These are phyloP conservation scores for Exophiala mesophila DNA, from an alignment of 2,329 filamentous ascomycete species.

Conservation along the genomic window DNA sequence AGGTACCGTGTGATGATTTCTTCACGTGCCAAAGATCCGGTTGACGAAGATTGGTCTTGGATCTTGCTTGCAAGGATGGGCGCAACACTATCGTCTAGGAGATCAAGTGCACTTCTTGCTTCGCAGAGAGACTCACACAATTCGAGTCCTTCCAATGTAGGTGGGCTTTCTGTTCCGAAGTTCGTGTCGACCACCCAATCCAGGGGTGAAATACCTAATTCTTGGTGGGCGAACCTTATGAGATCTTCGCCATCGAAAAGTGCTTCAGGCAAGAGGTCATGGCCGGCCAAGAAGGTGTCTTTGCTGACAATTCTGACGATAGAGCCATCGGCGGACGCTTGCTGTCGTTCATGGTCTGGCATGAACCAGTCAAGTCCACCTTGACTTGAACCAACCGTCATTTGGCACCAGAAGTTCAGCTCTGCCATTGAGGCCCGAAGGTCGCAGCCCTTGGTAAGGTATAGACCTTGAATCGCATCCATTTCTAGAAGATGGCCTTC, in stretches of 20 bases:
- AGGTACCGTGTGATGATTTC: slow-evolving; percentile 4
- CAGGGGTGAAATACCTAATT: slow-evolving; percentile 12
- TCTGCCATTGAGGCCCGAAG: slow-evolving; percentile 77
- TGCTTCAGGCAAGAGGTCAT: slow-evolving; percentile 55
- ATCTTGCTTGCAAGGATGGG: slow-evolving; percentile 10
- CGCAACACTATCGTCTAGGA: slow-evolving; percentile 8
- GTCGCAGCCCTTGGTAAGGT: slow-evolving; percentile 64
- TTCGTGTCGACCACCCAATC: slow-evolving; percentile 32
- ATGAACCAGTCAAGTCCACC: slow-evolving; percentile 90
- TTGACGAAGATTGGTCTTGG: slow-evolving; percentile 1
- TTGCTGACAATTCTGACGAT: slow-evolving; percentile 69
- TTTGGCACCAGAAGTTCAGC: slow-evolving; percentile 94
- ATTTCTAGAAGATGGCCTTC: slow-evolving; percentile 79
- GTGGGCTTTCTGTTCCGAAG: slow-evolving; percentile 54
- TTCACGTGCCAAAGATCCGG: slow-evolving; percentile 2
- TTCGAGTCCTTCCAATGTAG: slow-evolving; percentile 60
- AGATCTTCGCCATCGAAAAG: slow-evolving; percentile 12
- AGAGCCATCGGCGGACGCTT: slow-evolving; percentile 59
- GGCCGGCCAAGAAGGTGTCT: slow-evolving; percentile 68
- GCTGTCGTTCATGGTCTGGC: slow-evolving; percentile 66
- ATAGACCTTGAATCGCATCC: slow-evolving; percentile 63
- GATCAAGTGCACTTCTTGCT: slow-evolving; percentile 18
- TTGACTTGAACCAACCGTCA: slow-evolving; percentile 83
- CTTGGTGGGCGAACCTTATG: slow-evolving; percentile 14
- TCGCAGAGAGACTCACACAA: slow-evolving; percentile 32